These are phyloP conservation scores for Alternaria infectoria DNA, from an alignment of 2,329 filamentous ascomycete genomes.

Conservation along the genomic window DNA sequence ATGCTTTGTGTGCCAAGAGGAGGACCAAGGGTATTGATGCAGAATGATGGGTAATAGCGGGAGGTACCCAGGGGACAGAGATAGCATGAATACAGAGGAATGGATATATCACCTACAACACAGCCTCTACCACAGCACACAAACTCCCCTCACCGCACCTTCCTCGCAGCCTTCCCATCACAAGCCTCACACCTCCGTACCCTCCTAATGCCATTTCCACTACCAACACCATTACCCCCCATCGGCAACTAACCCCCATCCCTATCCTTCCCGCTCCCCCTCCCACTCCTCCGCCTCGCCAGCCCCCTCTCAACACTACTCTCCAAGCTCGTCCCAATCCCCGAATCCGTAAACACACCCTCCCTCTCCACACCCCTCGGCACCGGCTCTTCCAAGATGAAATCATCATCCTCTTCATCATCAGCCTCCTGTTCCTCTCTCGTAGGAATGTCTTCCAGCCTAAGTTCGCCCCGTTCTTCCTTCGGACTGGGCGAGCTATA, in stretches of 20 bases:
- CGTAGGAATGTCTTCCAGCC: slow-evolving; percentile 29
- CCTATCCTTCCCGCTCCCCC: background rate
- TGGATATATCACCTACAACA: background rate
- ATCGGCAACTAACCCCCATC: background rate
- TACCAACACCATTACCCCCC: slow-evolving; percentile 5
- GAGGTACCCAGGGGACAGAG: background rate
- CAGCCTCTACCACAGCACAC: background rate
- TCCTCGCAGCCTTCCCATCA: background rate
- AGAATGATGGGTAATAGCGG: background rate
- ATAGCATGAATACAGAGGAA: background rate
- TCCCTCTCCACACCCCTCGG: slow-evolving; percentile 11
- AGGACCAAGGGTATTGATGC: background rate
- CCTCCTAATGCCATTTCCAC: background rate
- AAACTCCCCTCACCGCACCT: background rate
- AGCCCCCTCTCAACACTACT: slow-evolving; percentile 24
- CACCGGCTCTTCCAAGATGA: slow-evolving; percentile 47
- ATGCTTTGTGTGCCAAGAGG: background rate
- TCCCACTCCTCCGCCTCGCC: slow-evolving; percentile 20
- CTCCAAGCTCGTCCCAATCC: slow-evolving; percentile 58
- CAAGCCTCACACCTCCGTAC: background rate
- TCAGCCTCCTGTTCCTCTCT: slow-evolving; percentile 49
- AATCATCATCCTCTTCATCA: slow-evolving; percentile 55
- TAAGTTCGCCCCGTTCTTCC: slow-evolving; percentile 20
- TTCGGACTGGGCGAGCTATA: slow-evolving; percentile 40
- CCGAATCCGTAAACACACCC: slow-evolving; percentile 48